phyloP scores from a whole-genome alignment of 2,329 filamentous ascomycete genomes.

The Cadophora luteo-olivacea region DNA sequence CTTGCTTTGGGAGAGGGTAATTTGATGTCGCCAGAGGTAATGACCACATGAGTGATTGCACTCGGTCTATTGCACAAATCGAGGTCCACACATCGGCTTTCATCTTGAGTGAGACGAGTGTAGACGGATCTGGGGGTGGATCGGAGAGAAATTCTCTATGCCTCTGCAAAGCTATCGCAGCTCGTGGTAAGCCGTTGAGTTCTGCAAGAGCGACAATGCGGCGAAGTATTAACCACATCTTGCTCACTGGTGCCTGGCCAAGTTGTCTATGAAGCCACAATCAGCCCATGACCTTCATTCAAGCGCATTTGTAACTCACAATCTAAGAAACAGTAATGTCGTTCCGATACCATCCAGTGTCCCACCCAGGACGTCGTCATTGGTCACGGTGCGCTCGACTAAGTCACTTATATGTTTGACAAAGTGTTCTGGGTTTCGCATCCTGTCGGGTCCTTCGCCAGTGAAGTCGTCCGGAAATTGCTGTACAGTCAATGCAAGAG shows the following conservation, averaged over 20 bases:
- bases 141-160: slow-evolving; percentile 5
- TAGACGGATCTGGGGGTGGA: background rate
- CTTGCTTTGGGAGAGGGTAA: slow-evolving; percentile 19
- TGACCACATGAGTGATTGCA: slow-evolving; percentile 23
- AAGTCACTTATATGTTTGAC: slow-evolving; percentile 19
- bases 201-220: slow-evolving; percentile 22
- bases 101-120: slow-evolving; percentile 13
- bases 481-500: slow-evolving; percentile 20
- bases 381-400: slow-evolving; percentile 19
- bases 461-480: slow-evolving; percentile 18
- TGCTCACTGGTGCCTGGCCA: slow-evolving; percentile 14
- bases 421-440: slow-evolving; percentile 9
- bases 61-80: slow-evolving; percentile 22
- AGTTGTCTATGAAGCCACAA: slow-evolving; percentile 1
- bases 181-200: slow-evolving; percentile 21
- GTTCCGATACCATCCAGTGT: slow-evolving; percentile 21
- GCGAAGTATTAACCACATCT: slow-evolving; percentile 18
- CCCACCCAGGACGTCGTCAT: slow-evolving; percentile 17
- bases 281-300: too few relatives aligned
- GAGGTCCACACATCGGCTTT: slow-evolving; percentile 22
- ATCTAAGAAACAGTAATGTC: slow-evolving; percentile 16
- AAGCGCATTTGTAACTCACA: slow-evolving; percentile 3
- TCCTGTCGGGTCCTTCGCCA: slow-evolving; percentile 1
- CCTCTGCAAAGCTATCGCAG: slow-evolving; percentile 9
- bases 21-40: slow-evolving; percentile 20